Evolutionary conservation across 2,329 filamentous ascomycete genomes (phyloP), one percentile per base, ranked within the genome.

Genomic region (Bipolaris cookei): DNA sequence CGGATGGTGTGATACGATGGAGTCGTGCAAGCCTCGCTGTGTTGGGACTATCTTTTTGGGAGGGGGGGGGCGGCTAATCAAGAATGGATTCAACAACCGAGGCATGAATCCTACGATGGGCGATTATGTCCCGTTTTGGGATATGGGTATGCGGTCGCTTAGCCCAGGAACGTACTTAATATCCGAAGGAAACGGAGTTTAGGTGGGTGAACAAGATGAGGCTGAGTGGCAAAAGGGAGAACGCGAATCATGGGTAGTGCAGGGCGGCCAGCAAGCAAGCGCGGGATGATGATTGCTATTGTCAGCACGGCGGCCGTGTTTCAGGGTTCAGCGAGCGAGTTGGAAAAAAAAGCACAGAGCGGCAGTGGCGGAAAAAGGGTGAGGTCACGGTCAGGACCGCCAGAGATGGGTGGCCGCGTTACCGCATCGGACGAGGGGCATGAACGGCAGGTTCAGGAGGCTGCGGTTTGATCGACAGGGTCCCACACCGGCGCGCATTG

Each of bases 361-460:
- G 16, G 42, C 42, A 25, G 42, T 44, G 42, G 42, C 42, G 42
- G 23, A 20, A 30, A 44, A 44, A 44, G 30, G 42, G 42, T 41
- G 34, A 50, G 53, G 25, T 13, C 39, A 34, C 20, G 10, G 16
- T 10, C 25, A 46, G 44, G 32, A 35, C 30, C 10, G 25, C 25
- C 25, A 18, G 20, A 37, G 45, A 47, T 8, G 21, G 45, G 14
- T 21, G 32, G 37, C 44, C 41, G 50, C 39, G 49, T 50, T 56
- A 18, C 58, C 54, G 30, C 18, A 42, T 56, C 32, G 35, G 48
- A 56, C 44, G 47, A 52, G 30, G 32, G 51, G 49, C 58, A 57
- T 60, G 54, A 54, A 51, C 58, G 45, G 32, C 21, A 43, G 38
- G 49, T 57, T 57, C 54, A 56, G 42, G 48, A 47, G 42, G 28